Conservation (phyloP, 1,284 basidiomycete species). For the Mycosarcoma mackinlayi region DNA sequence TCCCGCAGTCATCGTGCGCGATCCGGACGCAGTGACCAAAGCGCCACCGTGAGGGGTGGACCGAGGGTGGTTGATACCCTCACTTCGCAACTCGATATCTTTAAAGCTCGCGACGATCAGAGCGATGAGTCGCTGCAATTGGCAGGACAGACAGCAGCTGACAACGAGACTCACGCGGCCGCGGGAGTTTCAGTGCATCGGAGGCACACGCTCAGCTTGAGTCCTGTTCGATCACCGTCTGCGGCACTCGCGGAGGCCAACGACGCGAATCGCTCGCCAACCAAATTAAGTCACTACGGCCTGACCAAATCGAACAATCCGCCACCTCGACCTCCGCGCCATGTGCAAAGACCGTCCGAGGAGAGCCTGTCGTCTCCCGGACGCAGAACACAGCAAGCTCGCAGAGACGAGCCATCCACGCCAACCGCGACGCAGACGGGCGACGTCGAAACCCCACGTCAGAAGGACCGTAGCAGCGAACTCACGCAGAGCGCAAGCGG, state of each 20-base stretch:
- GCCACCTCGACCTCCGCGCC: slow-evolving; percentile 33
- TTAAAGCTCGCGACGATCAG: slow-evolving; percentile 1
- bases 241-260: neutral
- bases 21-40: neutral
- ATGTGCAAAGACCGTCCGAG: slow-evolving; percentile 30
- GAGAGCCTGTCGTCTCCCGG: slow-evolving; percentile 17
- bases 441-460: slow-evolving; percentile 26
- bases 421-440: slow-evolving; percentile 2
- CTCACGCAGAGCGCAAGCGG: neutral
- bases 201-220: slow-evolving; percentile 21
- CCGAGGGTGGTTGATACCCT: slow-evolving; percentile 29
- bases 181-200: neutral
- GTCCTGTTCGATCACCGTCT: neutral
- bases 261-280: slow-evolving; percentile 3
- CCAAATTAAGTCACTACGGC: slow-evolving; percentile 32
- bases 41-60: slow-evolving; percentile 10
- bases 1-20: slow-evolving; percentile 10
- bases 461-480: neutral
- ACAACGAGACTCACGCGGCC: neutral
- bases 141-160: neutral
- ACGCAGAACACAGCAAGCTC: neutral
- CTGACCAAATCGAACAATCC: slow-evolving; percentile 25
- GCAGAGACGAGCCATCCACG: slow-evolving; percentile 13
- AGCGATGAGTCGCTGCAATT: neutral
- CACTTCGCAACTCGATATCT: slow-evolving; percentile 26